These are phyloP conservation scores for Apodospora peruviana DNA, from an alignment of 495 filamentous ascomycete species.

Conservation along the genomic window DNA sequence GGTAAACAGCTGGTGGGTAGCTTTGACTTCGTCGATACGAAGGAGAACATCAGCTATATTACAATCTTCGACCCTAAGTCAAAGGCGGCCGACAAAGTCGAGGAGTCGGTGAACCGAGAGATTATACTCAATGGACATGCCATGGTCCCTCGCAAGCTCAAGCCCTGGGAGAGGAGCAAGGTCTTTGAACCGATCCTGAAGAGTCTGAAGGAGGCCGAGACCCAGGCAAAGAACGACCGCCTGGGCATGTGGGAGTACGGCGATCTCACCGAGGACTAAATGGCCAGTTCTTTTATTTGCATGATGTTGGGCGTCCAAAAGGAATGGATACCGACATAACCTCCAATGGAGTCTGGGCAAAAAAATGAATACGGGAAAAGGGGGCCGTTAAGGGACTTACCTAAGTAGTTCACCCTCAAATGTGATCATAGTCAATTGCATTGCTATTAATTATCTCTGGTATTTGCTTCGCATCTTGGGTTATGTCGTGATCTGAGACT, in stretches of 20 bases:
- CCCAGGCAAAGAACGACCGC: constrained; percentile 67
- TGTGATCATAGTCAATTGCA: neutral
- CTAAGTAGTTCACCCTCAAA: neutral
- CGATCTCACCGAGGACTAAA: constrained; percentile 81
- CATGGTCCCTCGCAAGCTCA: constrained; percentile 84
- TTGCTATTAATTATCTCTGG: too few relatives aligned
- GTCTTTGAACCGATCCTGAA: constrained; percentile 65
- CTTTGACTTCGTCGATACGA: constrained; percentile 70
- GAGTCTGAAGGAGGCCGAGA: constrained; percentile 60
- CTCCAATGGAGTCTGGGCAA: neutral
- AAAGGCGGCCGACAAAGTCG: constrained; percentile 32
- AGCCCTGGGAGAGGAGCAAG: constrained; percentile 71
- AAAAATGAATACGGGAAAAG: neutral
- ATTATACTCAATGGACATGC: constrained; percentile 77
- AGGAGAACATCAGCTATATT: constrained; percentile 73
- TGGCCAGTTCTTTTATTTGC: neutral
- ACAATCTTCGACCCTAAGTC: constrained; percentile 80
- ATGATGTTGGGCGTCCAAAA: too few relatives aligned
- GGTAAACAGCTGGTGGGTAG: constrained; percentile 77
- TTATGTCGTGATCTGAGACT: too few relatives aligned
- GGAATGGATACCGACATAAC: neutral
- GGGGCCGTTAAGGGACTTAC: neutral
- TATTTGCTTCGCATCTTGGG: too few relatives aligned
- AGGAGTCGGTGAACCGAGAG: constrained; percentile 78
- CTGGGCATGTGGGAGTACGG: constrained; percentile 98